Base-by-base conservation (phyloP, 2,329 filamentous ascomycete genomes). In the Aspergillus eucalypticola region DNA sequence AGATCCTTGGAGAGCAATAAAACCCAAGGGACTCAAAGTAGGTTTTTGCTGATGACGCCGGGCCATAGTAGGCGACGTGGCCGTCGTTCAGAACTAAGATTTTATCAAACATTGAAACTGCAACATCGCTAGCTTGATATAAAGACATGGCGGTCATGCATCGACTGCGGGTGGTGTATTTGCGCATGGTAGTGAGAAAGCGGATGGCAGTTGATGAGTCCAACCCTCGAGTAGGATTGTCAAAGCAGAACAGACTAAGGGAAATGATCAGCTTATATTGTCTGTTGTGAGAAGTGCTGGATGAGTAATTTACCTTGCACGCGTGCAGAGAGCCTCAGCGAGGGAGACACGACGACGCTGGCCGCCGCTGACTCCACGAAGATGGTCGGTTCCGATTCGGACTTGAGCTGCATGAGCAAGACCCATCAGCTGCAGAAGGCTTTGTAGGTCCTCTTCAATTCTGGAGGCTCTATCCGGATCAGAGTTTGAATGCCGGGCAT, bases 301-400 rank as follows among this genome's bases (percentile, higher is more conserved):
- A 15, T 29, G 42, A 19, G 23, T 46, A 19, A 21, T 10, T 2
- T 44, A 54, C 56, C 48, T 25, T 19, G 87, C 88, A 59, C 86
- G 87, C 13, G 88, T 90, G 52, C 90, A 82, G 83, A 92, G 88
- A 77, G 90, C 90, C 74, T 93, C 90, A 1, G 89, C 89, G 60
- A 93, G 92, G 15, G 87, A 89, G 4, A 92, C 89, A 66, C 89
- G 86, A 78, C 91, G 91, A 54, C 88, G 81, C 76, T 92, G 90
- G 60, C 88, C 90, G 62, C 89, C 90, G 49, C 86, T 90, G 1
- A 94, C 83, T 73, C 91, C 91, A 54, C 90, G 87, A n/a, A 93
- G 83, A 62, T 92, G 90, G 0, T 86, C 84, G 63, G 92, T 88
- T 13, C 92, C 92, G n/a, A 96, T 90, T 78, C 94, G 95, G 41